Base-by-base conservation (phyloP, 2,329 filamentous ascomycete genomes). In the Torrubiellomyces zombiae region DNA sequence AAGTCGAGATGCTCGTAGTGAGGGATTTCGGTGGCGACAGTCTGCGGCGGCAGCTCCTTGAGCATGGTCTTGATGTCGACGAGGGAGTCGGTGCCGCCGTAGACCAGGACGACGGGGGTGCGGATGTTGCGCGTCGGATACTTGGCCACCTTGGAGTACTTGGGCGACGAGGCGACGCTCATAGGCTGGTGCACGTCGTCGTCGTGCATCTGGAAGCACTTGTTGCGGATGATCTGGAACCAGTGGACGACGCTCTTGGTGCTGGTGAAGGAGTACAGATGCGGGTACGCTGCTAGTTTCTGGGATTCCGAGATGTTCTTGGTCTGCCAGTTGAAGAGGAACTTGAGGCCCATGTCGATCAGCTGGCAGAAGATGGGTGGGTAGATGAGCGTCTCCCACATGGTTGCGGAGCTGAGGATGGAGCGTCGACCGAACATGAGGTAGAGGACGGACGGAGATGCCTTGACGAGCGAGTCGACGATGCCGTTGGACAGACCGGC, bases 181-280 rank as follows among this genome's bases (percentile, higher is more conserved):
- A 92, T 58, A 0, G 76, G 76, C 15, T 75, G 75, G 29, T 83
- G 78, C 1, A 89, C 67, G 40, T 95, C 86, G 45, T 98, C 89
- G 45, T 98, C 89, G 49, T 85, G 95, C 80, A 98, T 94, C 50
- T 98, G 89, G 50, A 98, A 95, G 14, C 73, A 83, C 40, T 82
- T 80, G 42, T 86, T 94, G 35, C 89, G 76, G 40, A 98, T 98
- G 45, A 98, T 94, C 47, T 98, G 89, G 48, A 98, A 98, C 89
- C 89, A 98, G 47, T 98, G 89, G 0, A 98, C 89, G 7, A 98
- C 83, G 12, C 76, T 85, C 53, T 98, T 98, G 29, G 83, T 93
- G 47, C 81, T 92, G 0, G 86, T 94, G 48, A 86, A 95, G 1
- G 85, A 94, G 56, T 93, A 98, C 0, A 98, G 58, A 54, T 98